phyloP scores from a whole-genome alignment of 371 early-diverging fungal species.

The Mycotypha africana region DNA sequence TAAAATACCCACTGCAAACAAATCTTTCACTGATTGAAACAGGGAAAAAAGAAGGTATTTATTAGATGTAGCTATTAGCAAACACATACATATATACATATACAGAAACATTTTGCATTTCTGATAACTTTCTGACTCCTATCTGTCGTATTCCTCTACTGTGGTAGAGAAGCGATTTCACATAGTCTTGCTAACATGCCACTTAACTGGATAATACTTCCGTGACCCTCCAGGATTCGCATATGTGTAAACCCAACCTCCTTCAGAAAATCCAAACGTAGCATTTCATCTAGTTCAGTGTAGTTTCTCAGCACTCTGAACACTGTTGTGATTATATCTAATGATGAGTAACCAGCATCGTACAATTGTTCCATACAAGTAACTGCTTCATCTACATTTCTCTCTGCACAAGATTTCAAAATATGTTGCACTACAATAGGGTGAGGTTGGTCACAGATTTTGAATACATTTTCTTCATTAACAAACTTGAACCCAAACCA shows the following conservation, averaged over 20 bases:
- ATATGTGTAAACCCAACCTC: constrained; percentile 38
- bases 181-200: constrained; percentile 16
- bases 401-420: constrained; percentile 59
- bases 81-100: no score
- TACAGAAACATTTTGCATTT: no score
- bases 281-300: constrained; percentile 24
- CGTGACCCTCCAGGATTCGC: constrained; percentile 20
- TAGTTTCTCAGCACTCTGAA: constrained; percentile 81
- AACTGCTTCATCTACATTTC: constrained; percentile 70
- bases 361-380: constrained; percentile 65
- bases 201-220: constrained; percentile 15
- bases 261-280: constrained; percentile 79
- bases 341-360: constrained; percentile 77
- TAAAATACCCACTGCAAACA: no score
- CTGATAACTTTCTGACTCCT: no score
- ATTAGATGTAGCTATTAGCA: no score
- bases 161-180: no score
- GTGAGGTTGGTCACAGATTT: constrained; percentile 95
- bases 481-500: constrained; percentile 80
- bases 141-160: no score
- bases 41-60: no score
- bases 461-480: constrained; percentile 86
- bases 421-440: constrained; percentile 77
- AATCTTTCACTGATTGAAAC: no score
- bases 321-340: constrained; percentile 90